Conservation (phyloP, 257 asterid genomes). For the Nicotiana sylvestris region DNA sequence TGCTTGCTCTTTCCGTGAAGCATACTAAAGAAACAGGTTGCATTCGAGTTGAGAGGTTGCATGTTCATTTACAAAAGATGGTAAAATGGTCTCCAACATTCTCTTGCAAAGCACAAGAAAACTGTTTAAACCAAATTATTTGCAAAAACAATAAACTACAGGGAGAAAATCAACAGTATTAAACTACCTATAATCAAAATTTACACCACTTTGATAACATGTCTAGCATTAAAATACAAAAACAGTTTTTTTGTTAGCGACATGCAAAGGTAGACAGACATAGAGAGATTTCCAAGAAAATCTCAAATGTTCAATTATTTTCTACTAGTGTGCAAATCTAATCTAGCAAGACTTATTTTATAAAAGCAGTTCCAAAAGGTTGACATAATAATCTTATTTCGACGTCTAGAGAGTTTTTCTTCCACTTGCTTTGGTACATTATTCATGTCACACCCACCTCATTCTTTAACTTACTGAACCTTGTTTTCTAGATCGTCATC, state of each 20-base stretch:
- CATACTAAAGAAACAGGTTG: not conserved
- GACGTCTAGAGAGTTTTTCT: not conserved
- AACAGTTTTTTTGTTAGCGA: not conserved
- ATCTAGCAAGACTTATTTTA: not conserved
- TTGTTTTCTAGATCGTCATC: not conserved
- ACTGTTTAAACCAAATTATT: not conserved
- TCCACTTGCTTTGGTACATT: not conserved
- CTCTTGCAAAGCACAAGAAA: not conserved
- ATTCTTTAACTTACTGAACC: not conserved
- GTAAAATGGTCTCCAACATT: not conserved
- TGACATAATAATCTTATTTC: not conserved
- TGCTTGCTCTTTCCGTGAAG: not conserved
- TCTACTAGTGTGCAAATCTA: not conserved
- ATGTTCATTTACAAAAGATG: not conserved
- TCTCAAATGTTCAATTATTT: not conserved
- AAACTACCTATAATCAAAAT: not conserved
- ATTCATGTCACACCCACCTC: not conserved
- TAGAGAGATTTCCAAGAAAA: not conserved
- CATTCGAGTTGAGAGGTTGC: not conserved
- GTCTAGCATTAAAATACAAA: not conserved
- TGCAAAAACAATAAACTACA: not conserved
- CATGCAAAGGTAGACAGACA: not conserved
- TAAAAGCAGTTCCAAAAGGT: not conserved
- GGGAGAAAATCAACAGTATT: not conserved
- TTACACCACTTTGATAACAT: not conserved